Percentiles rank a stretch among this genome's conserved stretches.
These are phyloP conservation scores for Arthrobotrys conoides DNA, from an alignment of 2,329 filamentous ascomycete genomes.

Conservation along the genomic window DNA sequence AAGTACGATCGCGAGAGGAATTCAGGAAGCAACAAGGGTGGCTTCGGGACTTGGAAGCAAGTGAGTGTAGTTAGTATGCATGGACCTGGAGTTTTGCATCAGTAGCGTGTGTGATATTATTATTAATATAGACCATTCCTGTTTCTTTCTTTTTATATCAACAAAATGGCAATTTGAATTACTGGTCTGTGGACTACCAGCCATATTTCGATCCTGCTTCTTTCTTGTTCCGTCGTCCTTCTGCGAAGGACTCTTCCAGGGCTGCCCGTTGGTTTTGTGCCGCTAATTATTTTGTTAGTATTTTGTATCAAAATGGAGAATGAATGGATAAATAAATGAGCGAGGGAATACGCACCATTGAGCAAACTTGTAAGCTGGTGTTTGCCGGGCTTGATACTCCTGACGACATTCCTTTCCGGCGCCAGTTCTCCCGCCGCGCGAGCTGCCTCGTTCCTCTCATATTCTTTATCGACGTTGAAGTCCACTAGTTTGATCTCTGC, in stretches of 20 bases:
- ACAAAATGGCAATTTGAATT: conserved; percentile 36
- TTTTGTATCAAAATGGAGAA: neutral
- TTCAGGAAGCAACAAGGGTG: conserved; percentile 70
- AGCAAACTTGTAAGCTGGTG: conserved; percentile 77
- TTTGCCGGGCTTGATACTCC: conserved; percentile 76
- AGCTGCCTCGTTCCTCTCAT: conserved; percentile 75
- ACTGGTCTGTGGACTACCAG: conserved; percentile 60
- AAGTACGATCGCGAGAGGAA: conserved; percentile 67
- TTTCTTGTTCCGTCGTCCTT: conserved; percentile 64
- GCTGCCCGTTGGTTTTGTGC: conserved; percentile 64
- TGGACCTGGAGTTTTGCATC: conserved; percentile 31
- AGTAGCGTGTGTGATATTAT: conserved; percentile 30
- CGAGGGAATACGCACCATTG: conserved; percentile 71
- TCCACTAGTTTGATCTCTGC: conserved; percentile 71
- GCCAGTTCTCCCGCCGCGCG: conserved; percentile 70
- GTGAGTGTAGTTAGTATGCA: conserved; percentile 23
- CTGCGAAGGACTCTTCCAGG: conserved; percentile 64
- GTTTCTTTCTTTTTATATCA: conserved; percentile 27
- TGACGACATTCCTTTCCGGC: conserved; percentile 74
- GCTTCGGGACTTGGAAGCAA: conserved; percentile 65
- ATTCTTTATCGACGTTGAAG: conserved; percentile 78
- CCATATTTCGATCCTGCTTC: conserved; percentile 65
- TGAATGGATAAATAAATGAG: neutral
- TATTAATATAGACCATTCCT: conserved; percentile 49
- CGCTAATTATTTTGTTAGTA: conserved; percentile 52